phyloP scores from a whole-genome alignment of 2,329 filamentous ascomycete species.

The Talaromyces marneffei region DNA sequence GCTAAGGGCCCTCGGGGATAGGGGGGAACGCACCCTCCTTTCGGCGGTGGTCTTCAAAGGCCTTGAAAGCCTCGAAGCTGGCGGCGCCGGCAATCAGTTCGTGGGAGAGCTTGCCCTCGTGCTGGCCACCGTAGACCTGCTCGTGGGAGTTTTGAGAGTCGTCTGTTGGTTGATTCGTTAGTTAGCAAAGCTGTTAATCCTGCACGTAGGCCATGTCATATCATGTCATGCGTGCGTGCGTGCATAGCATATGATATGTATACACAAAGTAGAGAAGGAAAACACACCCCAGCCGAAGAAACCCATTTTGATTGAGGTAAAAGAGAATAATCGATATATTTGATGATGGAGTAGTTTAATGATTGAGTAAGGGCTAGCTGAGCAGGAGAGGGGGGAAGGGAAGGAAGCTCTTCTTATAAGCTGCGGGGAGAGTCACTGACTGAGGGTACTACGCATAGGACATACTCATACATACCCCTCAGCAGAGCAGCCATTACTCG shows the following conservation, averaged over 20 bases:
- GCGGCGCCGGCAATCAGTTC: slow-evolving; percentile 71
- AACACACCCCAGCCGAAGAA: slow-evolving; percentile 14
- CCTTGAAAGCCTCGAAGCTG: slow-evolving; percentile 73
- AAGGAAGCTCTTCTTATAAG: slow-evolving; percentile 8
- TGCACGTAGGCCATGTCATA: not conserved
- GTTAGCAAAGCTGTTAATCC: not conserved
- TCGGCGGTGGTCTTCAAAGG: slow-evolving; percentile 70
- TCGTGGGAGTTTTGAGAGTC: slow-evolving; percentile 51
- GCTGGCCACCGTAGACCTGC: slow-evolving; percentile 47
- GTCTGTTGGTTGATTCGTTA: no score
- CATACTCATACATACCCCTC: no score
- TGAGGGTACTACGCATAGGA: no score
- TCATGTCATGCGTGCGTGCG: no score
- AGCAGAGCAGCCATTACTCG: not conserved
- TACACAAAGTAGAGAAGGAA: not conserved
- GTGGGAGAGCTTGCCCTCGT: slow-evolving; percentile 63
- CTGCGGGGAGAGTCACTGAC: not conserved
- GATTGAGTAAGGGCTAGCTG: not conserved
- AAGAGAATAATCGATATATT: not conserved
- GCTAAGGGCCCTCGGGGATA: no score
- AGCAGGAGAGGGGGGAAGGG: no score
- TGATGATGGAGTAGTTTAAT: not conserved
- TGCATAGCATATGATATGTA: not conserved
- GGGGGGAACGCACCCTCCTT: slow-evolving; percentile 50
- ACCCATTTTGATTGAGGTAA: slow-evolving; percentile 11